These are phyloP conservation scores for Septoria linicola DNA, from an alignment of 2,329 filamentous ascomycete species.

Conservation along the genomic window DNA sequence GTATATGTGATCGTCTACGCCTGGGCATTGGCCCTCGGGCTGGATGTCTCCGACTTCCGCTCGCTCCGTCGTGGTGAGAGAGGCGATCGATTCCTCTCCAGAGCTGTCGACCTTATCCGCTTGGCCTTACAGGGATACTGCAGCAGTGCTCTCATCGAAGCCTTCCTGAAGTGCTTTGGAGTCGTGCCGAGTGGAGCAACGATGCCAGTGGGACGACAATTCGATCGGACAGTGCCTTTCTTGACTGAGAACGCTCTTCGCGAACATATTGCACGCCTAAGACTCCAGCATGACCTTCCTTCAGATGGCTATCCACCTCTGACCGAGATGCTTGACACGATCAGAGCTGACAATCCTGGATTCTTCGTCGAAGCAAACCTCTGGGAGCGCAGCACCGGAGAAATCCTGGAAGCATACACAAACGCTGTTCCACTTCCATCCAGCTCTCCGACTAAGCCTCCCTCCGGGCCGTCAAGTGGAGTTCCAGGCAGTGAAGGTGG, in stretches of 20 bases:
- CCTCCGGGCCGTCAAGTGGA: too few species aligned
- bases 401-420: too few species aligned
- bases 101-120: constrained; percentile 9
- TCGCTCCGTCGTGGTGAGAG: neutral
- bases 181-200: constrained; percentile 1
- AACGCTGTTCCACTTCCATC: too few species aligned
- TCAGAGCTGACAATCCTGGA: neutral
- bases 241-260: neutral
- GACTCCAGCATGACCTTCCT: neutral
- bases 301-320: neutral
- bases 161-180: constrained; percentile 19
- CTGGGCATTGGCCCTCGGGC: constrained; percentile 18
- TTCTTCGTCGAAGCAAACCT: neutral
- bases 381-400: too few species aligned
- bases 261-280: neutral
- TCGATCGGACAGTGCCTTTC: constrained; percentile 12
- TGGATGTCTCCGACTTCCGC: constrained; percentile 16
- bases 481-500: neutral
- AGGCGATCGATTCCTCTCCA: neutral
- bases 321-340: neutral
- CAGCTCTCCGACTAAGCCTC: too few species aligned
- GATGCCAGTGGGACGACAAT: constrained; percentile 7
- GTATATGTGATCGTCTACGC: constrained; percentile 17
- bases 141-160: constrained; percentile 16
- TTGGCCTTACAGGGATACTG: constrained; percentile 13